Base-by-base conservation (phyloP, 768 basidiomycete genomes). In the Agrocybe chaxingu region DNA sequence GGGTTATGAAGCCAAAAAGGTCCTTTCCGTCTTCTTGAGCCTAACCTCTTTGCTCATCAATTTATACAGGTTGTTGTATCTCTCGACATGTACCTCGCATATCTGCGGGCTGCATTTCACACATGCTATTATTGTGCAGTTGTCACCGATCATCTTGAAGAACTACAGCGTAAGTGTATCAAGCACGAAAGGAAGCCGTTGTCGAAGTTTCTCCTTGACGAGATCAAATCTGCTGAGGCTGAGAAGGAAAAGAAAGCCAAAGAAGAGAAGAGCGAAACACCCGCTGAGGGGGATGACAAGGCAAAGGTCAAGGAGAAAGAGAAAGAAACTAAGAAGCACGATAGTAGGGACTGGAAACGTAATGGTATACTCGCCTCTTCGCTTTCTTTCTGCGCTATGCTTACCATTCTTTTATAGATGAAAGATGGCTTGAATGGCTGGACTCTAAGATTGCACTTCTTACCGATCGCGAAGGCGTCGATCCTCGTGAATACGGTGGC, bases 81-180 rank as follows among this genome's bases (percentile, higher is more conserved):
- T 61, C 80, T 98, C 69, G 97, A 99, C 74, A 74, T 96, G 68
- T 93, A 93, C 70, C 76, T 98, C 68, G 86, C 88, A 45, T 98
- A 97, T 72, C 75, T 99, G 64, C 91, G 97, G 59, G 79, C 84
- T 66, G 95, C 90, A 48, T 94, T 88, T 71, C 80, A 92, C 80
- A 85, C 91, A 63, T 97, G 97, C 81, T 99, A 96, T 73, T 99
- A 99, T 73, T 99, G 97, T 78, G 86, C 88, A 61, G 85, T 92
- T 65, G 82, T 91, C 59, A 88, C 86, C 66, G 88, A 96, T 72
- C 93, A 93, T 74, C 71, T 89, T 68, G 97, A 99, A 73, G 93
- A 97, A 76, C 79, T 99, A 62, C 87, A 93, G 69, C 83, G 92
- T 66, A 92, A 93, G 73, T 98, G 96, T 78, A 75, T 97, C 60